Conservation (phyloP, 2,329 filamentous ascomycete genomes). For the Coniella vitis region DNA sequence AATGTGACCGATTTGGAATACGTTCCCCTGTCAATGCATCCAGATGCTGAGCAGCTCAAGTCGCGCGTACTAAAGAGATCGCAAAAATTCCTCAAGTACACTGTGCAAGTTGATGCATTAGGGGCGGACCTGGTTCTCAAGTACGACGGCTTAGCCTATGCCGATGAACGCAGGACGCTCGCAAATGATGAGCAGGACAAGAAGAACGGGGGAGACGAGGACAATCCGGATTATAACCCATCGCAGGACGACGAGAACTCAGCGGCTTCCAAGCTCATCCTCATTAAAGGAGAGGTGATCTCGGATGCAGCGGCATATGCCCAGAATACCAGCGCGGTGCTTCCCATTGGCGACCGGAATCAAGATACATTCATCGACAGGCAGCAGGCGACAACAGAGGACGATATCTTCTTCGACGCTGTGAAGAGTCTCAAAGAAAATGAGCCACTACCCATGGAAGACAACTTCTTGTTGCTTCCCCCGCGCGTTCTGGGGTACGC, state of each 20-base stretch:
- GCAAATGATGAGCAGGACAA: slow-evolving; percentile 1
- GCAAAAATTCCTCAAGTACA: slow-evolving; percentile 7
- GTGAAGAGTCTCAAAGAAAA: neutral
- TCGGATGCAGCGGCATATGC: slow-evolving; percentile 8
- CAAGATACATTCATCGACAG: neutral
- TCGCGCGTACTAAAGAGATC: slow-evolving; percentile 3
- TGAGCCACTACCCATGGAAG: neutral
- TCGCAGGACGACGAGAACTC: neutral
- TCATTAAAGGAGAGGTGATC: slow-evolving; percentile 11
- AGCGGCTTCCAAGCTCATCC: neutral
- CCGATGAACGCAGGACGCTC: slow-evolving; percentile 1
- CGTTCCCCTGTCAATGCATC: slow-evolving; percentile 9
- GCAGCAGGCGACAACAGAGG: neutral
- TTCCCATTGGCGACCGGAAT: neutral
- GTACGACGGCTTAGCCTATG: slow-evolving; percentile 1
- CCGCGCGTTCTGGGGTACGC: slow-evolving; percentile 12
- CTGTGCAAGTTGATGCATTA: slow-evolving; percentile 3
- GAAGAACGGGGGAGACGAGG: neutral
- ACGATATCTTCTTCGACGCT: neutral
- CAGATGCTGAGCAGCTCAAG: slow-evolving; percentile 1
- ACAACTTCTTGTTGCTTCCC: slow-evolving; percentile 4
- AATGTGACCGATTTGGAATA: slow-evolving; percentile 14
- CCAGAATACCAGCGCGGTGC: neutral
- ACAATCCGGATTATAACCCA: neutral
- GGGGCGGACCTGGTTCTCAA: slow-evolving; percentile 1